Evolutionary conservation across 148 eudicot genomes (phyloP), one percentile per base, ranked within the genome.

Genomic region (Arctostaphylos glauca): DNA sequence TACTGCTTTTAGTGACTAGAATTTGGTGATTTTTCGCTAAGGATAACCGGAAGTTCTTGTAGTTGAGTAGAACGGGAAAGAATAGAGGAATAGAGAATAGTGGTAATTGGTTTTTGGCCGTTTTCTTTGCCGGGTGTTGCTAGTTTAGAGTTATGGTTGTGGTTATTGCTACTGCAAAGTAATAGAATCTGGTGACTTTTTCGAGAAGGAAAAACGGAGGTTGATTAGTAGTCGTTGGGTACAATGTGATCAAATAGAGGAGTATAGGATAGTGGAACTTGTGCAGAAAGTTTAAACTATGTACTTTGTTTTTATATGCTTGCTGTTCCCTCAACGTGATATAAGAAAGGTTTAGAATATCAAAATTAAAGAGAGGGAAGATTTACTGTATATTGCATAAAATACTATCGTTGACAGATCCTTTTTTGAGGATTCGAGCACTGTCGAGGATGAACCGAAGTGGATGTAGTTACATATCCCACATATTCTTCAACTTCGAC

Each of bases 61-160:
- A 5, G 67, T 60, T 60, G 67, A 19, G 8, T 60, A n/a, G 67
- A 7, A n/a, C 3, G 67, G 9, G n/a, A 60, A 25, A 10, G 23
- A 25, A 21, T 13, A 52, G 54, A 52, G 1, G 54, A 52, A 52
- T 19, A 60, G 67, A 60, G 66, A 0, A 19, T 60, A 21, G 67
- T 60, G 67, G 67, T 8, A 60, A 60, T n/a, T 60, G 70, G 31
- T 5, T 19, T 71, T 2, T 73, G 31, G 18, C 15, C 44, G 0
- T 80, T n/a, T 14, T 49, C 2, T 8, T 64, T 60, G 82, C 4
- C 3, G 23, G 41, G 14, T 60, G 53, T 76, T 77, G 25, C 23
- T 77, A 4, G 80, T 67, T 66, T 53, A 6, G 31, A 80, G 43
- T 55, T 72, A 72, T 53, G 66, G 68, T 41, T 81, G 41, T 50